Conservation (phyloP, 345 rosid species). For the Arabis hirsuta region DNA sequence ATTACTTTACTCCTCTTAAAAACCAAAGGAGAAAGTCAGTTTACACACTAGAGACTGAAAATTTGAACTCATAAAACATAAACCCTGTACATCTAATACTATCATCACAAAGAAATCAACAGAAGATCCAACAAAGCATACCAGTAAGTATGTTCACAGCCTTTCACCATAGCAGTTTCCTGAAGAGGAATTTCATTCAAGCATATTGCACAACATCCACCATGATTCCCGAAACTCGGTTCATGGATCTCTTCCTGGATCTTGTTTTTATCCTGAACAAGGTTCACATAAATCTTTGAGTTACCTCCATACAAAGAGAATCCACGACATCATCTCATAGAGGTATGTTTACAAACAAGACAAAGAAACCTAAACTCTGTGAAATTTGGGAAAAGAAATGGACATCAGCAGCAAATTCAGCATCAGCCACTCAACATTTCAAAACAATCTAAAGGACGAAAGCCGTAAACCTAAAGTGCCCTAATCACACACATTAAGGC, state of each 20-base stretch:
- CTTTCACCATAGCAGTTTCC: conserved; percentile 90
- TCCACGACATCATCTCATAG: not conserved
- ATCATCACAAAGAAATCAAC: not conserved
- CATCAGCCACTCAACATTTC: not conserved
- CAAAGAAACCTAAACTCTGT: not conserved
- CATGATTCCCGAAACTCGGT: conserved; percentile 59
- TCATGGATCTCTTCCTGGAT: conserved; percentile 42
- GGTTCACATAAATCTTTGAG: conserved; percentile 14
- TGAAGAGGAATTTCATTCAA: conserved; percentile 71
- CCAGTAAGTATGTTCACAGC: conserved; percentile 99
- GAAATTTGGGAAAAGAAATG: not conserved
- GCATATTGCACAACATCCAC: conserved; percentile 86
- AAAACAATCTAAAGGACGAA: not conserved
- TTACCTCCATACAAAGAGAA: not conserved
- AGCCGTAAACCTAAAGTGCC: not conserved
- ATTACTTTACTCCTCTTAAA: conserved; percentile 24
- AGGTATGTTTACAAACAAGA: not conserved
- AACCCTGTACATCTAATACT: no score
- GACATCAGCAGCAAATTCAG: not conserved
- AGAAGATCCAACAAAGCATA: conserved; percentile 40
- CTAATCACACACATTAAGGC: not conserved
- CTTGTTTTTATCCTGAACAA: conserved; percentile 51
- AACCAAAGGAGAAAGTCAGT: conserved; percentile 21
- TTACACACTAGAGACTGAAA: not conserved
- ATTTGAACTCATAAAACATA: not conserved